Percentiles rank a stretch among this genome's conserved stretches.
These are phyloP conservation scores for Penicillium aurantiogriseum DNA, from an alignment of 2,329 filamentous ascomycete species.

Conservation along the genomic window DNA sequence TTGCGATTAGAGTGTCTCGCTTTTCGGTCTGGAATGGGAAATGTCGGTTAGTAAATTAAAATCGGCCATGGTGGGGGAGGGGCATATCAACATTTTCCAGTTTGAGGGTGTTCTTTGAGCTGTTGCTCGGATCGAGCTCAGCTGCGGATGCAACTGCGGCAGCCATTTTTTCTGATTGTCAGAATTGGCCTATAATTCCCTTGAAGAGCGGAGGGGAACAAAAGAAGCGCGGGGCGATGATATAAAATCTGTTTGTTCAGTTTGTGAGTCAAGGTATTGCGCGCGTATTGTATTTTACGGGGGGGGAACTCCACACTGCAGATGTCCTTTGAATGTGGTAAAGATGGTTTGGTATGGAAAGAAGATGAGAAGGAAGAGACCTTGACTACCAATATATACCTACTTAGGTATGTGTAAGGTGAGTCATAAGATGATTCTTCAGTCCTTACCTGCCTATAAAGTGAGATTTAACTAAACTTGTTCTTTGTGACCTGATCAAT, in stretches of 20 bases:
- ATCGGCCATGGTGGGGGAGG: slow-evolving; percentile 26
- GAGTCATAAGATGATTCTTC: too few relatives aligned
- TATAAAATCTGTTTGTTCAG: slow-evolving; percentile 22
- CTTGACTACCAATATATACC: neutral
- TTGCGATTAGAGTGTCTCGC: slow-evolving; percentile 33
- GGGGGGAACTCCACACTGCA: neutral
- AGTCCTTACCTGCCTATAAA: neutral
- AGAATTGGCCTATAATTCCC: slow-evolving; percentile 12
- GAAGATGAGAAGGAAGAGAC: neutral
- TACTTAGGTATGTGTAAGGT: too few relatives aligned
- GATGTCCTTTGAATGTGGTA: neutral
- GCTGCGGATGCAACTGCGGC: slow-evolving; percentile 52
- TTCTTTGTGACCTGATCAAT: neutral
- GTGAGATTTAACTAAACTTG: neutral
- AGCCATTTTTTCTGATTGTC: slow-evolving; percentile 38
- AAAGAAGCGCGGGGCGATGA: slow-evolving; percentile 25
- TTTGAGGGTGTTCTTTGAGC: slow-evolving; percentile 62
- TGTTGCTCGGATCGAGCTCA: slow-evolving; percentile 55
- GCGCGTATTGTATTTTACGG: slow-evolving; percentile 8
- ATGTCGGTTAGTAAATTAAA: slow-evolving; percentile 14
- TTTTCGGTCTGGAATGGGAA: slow-evolving; percentile 28
- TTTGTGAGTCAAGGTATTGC: slow-evolving; percentile 13
- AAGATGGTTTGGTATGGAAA: neutral
- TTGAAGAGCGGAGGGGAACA: slow-evolving; percentile 18
- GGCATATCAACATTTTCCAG: slow-evolving; percentile 54